Evolutionary conservation across 352 stramenopile genomes (phyloP), one percentile per base, ranked within the genome.

Genomic region (Pythium phragmitis): DNA sequence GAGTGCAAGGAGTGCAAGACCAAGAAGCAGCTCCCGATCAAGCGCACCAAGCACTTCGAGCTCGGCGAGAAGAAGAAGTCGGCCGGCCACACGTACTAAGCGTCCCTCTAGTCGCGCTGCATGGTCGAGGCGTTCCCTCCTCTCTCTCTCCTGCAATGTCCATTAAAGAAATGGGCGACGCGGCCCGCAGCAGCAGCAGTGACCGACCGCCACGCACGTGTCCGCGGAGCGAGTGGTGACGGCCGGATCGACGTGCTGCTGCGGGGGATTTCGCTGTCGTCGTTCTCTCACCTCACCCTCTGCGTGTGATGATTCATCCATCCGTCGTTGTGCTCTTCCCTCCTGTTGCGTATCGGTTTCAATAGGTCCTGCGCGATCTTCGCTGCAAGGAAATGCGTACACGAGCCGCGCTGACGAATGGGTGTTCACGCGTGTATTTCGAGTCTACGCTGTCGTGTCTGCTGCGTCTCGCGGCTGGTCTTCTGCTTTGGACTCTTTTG

Each of bases 1-100:
- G 97, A 99, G 85, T 99, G 98, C 88, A 99, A 99, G 95, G 96
- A 98, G 72, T 99, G 98, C 92, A 99, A 99, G 94, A 91, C 87
- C 65, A 99, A 99, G 89, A 99, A 98, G 89, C 97, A 99, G 86
- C 82, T 99, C 59, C 93, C 90, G 67, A 89, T 99, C 72, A 99
- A 99, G 91, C 92, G 98, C 76, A 99, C 96, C 77, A 99, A 99
- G 96, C 96, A 99, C 85, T 99, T 99, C 74, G 98, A 99, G 91
- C 82, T 99, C 45, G 97, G 97, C 79, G 96, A 98, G 79, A 99
- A 99, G 96, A 99, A 99, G 88, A 97, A 97, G 81, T 90, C 62
- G 48, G 87, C 92, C 63, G 97, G 96, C 87, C 96, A 99, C 80
- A 80, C 92, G 70, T 99, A 99, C 87, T 99, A 99, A 97, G 76